A percentile compares a stretch with the other conserved stretches of the same genome.
phyloP scores from a whole-genome alignment of 2,329 filamentous ascomycete species.

The Penicillium sp. region DNA sequence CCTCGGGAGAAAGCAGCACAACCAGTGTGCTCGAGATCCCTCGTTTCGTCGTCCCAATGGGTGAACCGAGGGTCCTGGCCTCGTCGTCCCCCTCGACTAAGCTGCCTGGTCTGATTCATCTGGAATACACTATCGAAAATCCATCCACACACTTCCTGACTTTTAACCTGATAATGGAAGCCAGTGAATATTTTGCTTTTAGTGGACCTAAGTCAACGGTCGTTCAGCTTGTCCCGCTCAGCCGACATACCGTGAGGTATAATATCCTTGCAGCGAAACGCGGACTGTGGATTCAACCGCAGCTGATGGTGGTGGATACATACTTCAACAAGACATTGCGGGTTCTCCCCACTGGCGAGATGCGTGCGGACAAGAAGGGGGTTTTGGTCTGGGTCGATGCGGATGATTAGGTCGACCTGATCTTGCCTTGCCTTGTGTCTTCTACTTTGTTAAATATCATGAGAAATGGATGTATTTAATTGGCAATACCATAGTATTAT shows the following conservation, averaged over 20 bases:
- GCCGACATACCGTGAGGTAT: slow-evolving; percentile 74
- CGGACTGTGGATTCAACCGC: slow-evolving; percentile 72
- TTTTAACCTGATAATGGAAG: slow-evolving; percentile 90
- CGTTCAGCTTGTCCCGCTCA: slow-evolving; percentile 80
- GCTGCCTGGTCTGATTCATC: slow-evolving; percentile 45
- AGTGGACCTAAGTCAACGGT: slow-evolving; percentile 82
- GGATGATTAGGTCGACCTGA: slow-evolving; percentile 33
- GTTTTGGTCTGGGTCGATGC: slow-evolving; percentile 50
- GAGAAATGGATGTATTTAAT: slow-evolving; percentile 37
- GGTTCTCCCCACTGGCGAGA: slow-evolving; percentile 77
- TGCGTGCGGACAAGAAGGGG: slow-evolving; percentile 59
- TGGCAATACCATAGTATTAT: no score
- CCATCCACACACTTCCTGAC: slow-evolving; percentile 93
- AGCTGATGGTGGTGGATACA: slow-evolving; percentile 78
- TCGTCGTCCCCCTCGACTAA: slow-evolving; percentile 44
- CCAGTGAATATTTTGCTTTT: slow-evolving; percentile 90
- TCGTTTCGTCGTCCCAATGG: slow-evolving; percentile 76
- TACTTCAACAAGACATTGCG: slow-evolving; percentile 92
- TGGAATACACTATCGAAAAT: slow-evolving; percentile 82
- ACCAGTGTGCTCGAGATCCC: slow-evolving; percentile 76
- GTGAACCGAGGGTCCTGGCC: slow-evolving; percentile 81
- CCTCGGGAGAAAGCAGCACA: slow-evolving; percentile 51
- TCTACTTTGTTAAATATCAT: slow-evolving; percentile 1
- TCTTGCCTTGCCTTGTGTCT: not conserved
- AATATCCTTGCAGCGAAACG: slow-evolving; percentile 68